A percentile compares a stretch with the other conserved stretches of the same genome.
Evolutionary conservation across 164 flowering plant species (phyloP).

Genomic region (Piper betle): DNA sequence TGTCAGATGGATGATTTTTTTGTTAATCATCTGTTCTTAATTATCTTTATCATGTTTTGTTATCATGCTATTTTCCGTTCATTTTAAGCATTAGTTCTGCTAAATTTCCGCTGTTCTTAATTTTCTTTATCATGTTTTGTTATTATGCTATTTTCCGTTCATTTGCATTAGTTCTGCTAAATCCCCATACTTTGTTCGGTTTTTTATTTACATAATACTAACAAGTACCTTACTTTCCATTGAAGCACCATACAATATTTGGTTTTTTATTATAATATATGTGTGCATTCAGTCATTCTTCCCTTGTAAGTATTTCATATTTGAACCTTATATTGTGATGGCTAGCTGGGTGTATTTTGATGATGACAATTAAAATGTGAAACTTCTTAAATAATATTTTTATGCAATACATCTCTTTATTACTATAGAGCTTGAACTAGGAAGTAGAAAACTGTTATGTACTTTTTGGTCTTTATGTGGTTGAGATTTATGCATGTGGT

Average conservation of each 20-base stretch:
- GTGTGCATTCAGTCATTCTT: too few species aligned
- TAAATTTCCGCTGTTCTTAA: too few species aligned
- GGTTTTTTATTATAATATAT: not conserved
- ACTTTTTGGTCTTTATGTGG: not conserved
- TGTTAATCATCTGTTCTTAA: not conserved
- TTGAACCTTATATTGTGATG: not conserved
- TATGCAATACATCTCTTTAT: not conserved
- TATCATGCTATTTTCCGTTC: too few species aligned
- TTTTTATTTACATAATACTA: too few species aligned
- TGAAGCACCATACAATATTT: not conserved
- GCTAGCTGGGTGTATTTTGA: constrained; percentile 1
- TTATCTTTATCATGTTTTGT: not conserved
- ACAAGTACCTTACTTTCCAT: not conserved
- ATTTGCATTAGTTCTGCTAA: too few species aligned
- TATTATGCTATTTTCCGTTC: too few species aligned
- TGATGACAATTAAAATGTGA: not conserved
- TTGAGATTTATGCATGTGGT: not conserved
- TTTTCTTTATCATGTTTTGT: not conserved
- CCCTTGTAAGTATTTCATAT: too few species aligned
- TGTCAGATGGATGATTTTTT: not conserved
- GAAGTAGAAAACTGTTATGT: not conserved
- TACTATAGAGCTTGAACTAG: not conserved
- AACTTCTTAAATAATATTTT: too few species aligned
- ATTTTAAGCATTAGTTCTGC: too few species aligned
- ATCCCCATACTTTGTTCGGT: not conserved